Evolutionary conservation across 176 grass and related monocot species (phyloP), one percentile per base, ranked within the genome.

Genomic region (Oryza nivara): DNA sequence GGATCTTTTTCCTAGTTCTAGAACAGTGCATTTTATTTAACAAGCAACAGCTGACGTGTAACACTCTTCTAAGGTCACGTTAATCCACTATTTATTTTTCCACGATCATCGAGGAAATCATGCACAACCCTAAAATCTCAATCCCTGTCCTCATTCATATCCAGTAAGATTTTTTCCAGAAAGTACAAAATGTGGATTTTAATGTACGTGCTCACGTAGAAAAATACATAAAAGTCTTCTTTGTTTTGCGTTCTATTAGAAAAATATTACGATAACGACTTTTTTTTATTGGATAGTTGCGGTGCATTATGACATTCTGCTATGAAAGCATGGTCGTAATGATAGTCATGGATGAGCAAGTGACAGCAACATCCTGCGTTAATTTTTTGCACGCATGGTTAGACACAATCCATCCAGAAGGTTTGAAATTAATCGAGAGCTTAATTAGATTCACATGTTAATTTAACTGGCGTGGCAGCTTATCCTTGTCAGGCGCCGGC

Each of bases 361-460:
- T 3, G 72, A 82, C 6, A 35, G 12, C 64, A 47, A 70, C 47
- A 58, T 58, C 61, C 45, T 61, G 30, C 61, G 67, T 30, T 68
- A 75, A 30, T 49, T 35, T 79, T 74, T 46, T 70, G 13, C 72
- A 25, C 48, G 11, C 35, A 11, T 68, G 65, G 43, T 60, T 60
- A 7, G 74, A 47, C 36, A 48, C 41, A 36, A 10, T 23, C 52
- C 68, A 47, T 79, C 85, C 36, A 81, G 78, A 81, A 75, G 78
- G 71, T 47, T 87, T 87, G 71, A 67, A 75, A 67, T 7, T 63
- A 63, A 23, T 14, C 11, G 0, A 26, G 43, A 47, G 43, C 70
- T 43, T 46, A 58, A 58, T 58, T 9, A 20, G 54, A 58, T n/a
- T 20, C 54, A 58, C 54, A 58, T 58, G 54, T 58, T 58, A 58